A percentile compares a stretch with the other conserved stretches of the same genome.
Evolutionary conservation across 2,329 filamentous ascomycete genomes (phyloP).

Genomic region (Aspergillus pseudonomiae): DNA sequence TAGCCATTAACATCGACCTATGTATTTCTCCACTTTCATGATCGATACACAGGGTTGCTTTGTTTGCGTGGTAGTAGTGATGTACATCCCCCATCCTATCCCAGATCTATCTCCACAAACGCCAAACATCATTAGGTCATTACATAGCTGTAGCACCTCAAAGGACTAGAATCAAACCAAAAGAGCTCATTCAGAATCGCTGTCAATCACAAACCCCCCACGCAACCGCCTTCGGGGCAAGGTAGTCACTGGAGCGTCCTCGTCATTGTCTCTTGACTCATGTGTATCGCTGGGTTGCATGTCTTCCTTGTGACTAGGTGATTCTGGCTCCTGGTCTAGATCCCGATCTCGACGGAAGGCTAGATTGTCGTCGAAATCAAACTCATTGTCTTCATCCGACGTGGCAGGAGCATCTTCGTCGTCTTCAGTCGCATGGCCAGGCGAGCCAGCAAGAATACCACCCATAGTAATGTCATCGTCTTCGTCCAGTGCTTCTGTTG

Average conservation of each 20-base stretch:
- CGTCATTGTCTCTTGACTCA: slow-evolving; percentile 31
- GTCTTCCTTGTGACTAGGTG: slow-evolving; percentile 3
- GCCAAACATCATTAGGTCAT: slow-evolving; percentile 36
- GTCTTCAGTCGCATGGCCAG: background rate
- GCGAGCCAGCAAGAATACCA: slow-evolving; percentile 16
- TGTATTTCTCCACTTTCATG: background rate
- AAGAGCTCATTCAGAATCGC: slow-evolving; percentile 43
- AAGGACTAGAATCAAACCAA: slow-evolving; percentile 8
- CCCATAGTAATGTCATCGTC: slow-evolving; percentile 38
- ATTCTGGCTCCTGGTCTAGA: slow-evolving; percentile 19
- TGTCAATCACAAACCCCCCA: slow-evolving; percentile 47
- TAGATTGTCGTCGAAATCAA: slow-evolving; percentile 38
- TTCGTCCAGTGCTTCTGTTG: slow-evolving; percentile 24
- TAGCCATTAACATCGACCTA: background rate
- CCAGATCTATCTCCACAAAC: slow-evolving; percentile 10
- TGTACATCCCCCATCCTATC: background rate
- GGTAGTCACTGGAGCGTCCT: slow-evolving; percentile 32
- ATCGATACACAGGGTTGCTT: background rate
- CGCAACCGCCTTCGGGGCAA: slow-evolving; percentile 39
- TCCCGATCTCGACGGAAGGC: slow-evolving; percentile 34
- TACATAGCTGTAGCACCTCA: slow-evolving; percentile 7
- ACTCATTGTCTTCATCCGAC: slow-evolving; percentile 35
- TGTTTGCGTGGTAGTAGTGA: background rate
- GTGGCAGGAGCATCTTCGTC: slow-evolving; percentile 20
- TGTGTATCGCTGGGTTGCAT: slow-evolving; percentile 1